Conservation (phyloP, 305 asterid genomes). For the Fraxinus greggii region DNA sequence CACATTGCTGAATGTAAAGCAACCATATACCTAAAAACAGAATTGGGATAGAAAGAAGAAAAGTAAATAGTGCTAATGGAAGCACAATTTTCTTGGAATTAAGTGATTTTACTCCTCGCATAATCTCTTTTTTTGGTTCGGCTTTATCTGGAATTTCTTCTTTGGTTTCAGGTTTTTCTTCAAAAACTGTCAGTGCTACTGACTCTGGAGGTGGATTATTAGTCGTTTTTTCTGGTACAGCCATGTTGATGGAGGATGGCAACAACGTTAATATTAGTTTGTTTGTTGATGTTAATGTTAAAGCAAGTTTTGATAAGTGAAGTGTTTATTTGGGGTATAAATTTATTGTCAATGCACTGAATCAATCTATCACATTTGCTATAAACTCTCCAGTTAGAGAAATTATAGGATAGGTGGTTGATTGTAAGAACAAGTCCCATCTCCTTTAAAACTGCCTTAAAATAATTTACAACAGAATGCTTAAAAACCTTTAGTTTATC, state of each 20-base stretch:
- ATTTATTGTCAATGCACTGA: constrained; percentile 10
- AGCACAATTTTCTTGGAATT: constrained; percentile 11
- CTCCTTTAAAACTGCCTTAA: background rate
- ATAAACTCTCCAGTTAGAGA: background rate
- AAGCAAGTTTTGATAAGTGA: background rate
- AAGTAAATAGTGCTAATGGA: constrained; percentile 21
- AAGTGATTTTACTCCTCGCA: background rate
- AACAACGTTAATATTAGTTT: background rate
- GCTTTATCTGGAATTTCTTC: background rate
- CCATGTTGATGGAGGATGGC: constrained; percentile 19
- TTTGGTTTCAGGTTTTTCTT: constrained; percentile 13
- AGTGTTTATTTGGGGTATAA: background rate
- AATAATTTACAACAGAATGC: too few relatives aligned
- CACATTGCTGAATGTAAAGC: constrained; percentile 25
- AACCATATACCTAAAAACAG: constrained; percentile 31
- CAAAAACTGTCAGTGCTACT: constrained; percentile 8
- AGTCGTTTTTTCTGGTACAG: constrained; percentile 5
- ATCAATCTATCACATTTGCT: background rate
- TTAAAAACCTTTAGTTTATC: background rate
- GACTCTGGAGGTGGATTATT: background rate
- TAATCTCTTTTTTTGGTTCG: background rate
- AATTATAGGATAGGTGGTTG: constrained; percentile 12
- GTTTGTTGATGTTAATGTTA: background rate
- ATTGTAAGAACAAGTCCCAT: constrained; percentile 10
- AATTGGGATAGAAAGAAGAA: constrained; percentile 38